Conservation (phyloP, 495 filamentous ascomycete species). For the Cercophora scortea region DNA sequence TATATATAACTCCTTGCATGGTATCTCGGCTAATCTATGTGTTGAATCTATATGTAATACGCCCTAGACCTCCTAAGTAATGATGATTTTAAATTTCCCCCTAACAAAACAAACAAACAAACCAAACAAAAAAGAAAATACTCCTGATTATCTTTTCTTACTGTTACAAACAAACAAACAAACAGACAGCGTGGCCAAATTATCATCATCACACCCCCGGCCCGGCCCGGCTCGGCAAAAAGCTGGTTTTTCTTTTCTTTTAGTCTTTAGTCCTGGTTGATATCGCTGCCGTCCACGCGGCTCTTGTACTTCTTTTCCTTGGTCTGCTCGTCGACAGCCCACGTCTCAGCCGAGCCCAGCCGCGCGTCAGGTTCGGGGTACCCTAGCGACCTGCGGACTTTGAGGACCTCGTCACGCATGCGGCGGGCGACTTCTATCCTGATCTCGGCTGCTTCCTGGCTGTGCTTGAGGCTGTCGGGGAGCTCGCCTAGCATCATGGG, state of each 20-base stretch:
- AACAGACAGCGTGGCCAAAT: not conserved
- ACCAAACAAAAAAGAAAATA: not conserved
- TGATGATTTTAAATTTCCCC: not conserved
- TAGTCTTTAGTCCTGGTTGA: conserved; percentile 27
- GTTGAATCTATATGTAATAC: too few species aligned
- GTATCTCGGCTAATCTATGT: too few species aligned
- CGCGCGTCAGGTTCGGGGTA: conserved; percentile 66
- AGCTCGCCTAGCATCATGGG: conserved; percentile 48
- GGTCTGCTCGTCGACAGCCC: conserved; percentile 25
- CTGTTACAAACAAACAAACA: not conserved
- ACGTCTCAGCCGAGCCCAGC: conserved; percentile 41
- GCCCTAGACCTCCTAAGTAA: too few species aligned
- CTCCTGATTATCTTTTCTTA: not conserved
- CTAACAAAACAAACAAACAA: not conserved
- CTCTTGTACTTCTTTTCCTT: conserved; percentile 36
- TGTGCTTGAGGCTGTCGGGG: conserved; percentile 46
- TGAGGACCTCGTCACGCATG: conserved; percentile 70
- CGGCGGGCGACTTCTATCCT: conserved; percentile 74
- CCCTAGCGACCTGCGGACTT: conserved; percentile 58
- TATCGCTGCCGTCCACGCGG: conserved; percentile 37
- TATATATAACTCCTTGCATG: too few species aligned
- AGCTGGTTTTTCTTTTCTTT: too few species aligned
- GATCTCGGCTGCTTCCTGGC: conserved; percentile 65
- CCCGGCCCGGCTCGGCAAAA: too few species aligned
- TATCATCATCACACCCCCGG: too few species aligned